These are phyloP conservation scores for Fonsecaea pedrosoi DNA, from an alignment of 2,329 filamentous ascomycete species.

Conservation along the genomic window DNA sequence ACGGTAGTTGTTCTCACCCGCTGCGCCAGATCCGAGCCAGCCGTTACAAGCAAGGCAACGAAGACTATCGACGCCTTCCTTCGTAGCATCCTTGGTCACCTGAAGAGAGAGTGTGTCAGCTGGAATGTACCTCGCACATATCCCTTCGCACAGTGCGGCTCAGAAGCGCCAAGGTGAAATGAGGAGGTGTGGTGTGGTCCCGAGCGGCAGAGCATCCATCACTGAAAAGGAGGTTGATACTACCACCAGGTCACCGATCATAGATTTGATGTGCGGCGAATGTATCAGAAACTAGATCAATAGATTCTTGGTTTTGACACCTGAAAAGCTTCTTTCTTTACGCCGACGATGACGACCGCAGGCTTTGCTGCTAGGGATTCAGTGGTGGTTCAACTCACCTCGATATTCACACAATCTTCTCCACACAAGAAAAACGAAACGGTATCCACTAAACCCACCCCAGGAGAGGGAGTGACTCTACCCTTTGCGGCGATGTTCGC, in stretches of 20 bases:
- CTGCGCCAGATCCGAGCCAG: constrained; percentile 43
- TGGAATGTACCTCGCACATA: constrained; percentile 48
- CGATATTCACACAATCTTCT: constrained; percentile 65
- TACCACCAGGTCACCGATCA: constrained; percentile 21
- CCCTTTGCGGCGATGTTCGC: constrained; percentile 87
- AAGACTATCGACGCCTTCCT: constrained; percentile 35
- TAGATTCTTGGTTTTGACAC: constrained; percentile 41
- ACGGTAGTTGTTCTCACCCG: constrained; percentile 35
- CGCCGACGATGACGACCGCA: constrained; percentile 48
- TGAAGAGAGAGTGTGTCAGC: constrained; percentile 19
- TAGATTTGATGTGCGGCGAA: constrained; percentile 59
- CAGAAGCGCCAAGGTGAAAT: constrained; percentile 38
- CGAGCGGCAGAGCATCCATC: constrained; percentile 44
- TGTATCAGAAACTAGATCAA: constrained; percentile 65
- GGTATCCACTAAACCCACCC: constrained; percentile 80
- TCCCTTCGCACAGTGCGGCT: constrained; percentile 45
- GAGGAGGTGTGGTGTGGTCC: constrained; percentile 20
- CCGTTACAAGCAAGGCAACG: constrained; percentile 50
- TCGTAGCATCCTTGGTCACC: constrained; percentile 31
- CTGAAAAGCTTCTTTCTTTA: constrained; percentile 63
- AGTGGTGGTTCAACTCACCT: constrained; percentile 44
- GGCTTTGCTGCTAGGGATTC: not conserved
- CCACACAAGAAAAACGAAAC: constrained; percentile 75
- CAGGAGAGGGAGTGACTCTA: constrained; percentile 68
- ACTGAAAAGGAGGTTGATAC: constrained; percentile 38